Base-by-base conservation (phyloP, 2,329 filamentous ascomycete species). In the Penicillium sp. region DNA sequence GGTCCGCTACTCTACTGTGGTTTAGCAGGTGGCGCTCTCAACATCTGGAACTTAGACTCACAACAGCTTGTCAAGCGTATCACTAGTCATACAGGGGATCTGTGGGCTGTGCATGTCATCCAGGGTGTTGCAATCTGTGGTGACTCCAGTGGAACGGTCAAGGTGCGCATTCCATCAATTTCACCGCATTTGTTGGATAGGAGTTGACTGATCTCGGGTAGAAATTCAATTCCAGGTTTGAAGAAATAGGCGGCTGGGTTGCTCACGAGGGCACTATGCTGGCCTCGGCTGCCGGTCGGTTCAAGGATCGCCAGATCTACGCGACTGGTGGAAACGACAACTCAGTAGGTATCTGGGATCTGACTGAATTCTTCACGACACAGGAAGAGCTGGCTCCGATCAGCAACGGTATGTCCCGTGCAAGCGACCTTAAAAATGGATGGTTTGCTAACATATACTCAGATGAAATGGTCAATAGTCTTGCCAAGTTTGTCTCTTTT, bases 21-120 rank as follows among this genome's bases (percentile, higher is more conserved):
- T 39, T 87, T 95, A 59, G 80, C 90, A 1, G 84, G 88, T 33
- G 95, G 93, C 18, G 81, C 95, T 42, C 83, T 99, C 52, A 92
- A 97, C 66, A 82, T 99, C 10, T 99, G 95, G 92, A 95, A 99
- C 66, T 78, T 99, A 12, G 92, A 97, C 65, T 97, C 93, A 0
- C 84, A 87, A 46, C 93, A 99, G 70, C 84, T 93, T 41, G 79
- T 99, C 37, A 81, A 93, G 49, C 90, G 89, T 14, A 86, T 99
- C 64, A 90, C 87, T 64, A 83, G 86, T 0, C 87, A 90, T 59
- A 82, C 81, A 29, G 85, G 84, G 36, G 89, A 97, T 66, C 82
- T 97, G 41, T 89, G 95, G 77, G 86, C 89, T 0, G 76, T 97
- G 36, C 86, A 89, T 56, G 86, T 96, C 69, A 86, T 88, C 19